These are phyloP conservation scores for Wallemia ichthyophaga DNA, from an alignment of 1,284 basidiomycete species.

Conservation along the genomic window DNA sequence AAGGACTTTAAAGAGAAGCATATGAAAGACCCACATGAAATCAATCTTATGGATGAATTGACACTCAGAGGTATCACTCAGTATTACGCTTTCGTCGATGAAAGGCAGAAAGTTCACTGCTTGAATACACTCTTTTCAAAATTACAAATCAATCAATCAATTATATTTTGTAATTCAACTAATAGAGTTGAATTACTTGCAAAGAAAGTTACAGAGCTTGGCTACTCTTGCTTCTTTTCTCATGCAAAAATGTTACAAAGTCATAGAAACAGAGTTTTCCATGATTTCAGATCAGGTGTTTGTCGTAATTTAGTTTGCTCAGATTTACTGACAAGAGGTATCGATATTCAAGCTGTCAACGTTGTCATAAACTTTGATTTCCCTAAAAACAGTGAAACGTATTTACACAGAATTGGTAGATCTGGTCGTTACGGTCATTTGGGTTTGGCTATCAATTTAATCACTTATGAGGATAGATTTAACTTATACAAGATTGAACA, in stretches of 20 bases:
- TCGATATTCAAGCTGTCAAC: slow-evolving; percentile 98
- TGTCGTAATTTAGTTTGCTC: slow-evolving; percentile 93
- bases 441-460: slow-evolving; percentile 84
- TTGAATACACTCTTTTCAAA: slow-evolving; percentile 90
- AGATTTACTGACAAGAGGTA: slow-evolving; percentile 89
- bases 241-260: slow-evolving; percentile 94
- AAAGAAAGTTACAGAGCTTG: slow-evolving; percentile 95
- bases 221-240: slow-evolving; percentile 99
- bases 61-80: slow-evolving; percentile 95
- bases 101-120: slow-evolving; percentile 97
- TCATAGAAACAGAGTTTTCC: slow-evolving; percentile 96
- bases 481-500: slow-evolving; percentile 94
- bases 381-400: slow-evolving; percentile 93
- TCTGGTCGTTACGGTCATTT: slow-evolving; percentile 91
- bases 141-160: slow-evolving; percentile 98
- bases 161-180: slow-evolving; percentile 98
- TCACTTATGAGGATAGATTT: slow-evolving; percentile 90
- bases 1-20: slow-evolving; percentile 99
- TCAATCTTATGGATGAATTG: slow-evolving; percentile 99
- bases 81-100: slow-evolving; percentile 97
- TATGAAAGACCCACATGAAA: slow-evolving; percentile 87
- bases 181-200: slow-evolving; percentile 96
- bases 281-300: slow-evolving; percentile 93
- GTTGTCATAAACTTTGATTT: slow-evolving; percentile 99
- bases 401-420: slow-evolving; percentile 88